Percentiles rank a stretch among this genome's conserved stretches.
Conservation (phyloP, 73 alveolate genomes). For the Paramecium sexaurelia region DNA sequence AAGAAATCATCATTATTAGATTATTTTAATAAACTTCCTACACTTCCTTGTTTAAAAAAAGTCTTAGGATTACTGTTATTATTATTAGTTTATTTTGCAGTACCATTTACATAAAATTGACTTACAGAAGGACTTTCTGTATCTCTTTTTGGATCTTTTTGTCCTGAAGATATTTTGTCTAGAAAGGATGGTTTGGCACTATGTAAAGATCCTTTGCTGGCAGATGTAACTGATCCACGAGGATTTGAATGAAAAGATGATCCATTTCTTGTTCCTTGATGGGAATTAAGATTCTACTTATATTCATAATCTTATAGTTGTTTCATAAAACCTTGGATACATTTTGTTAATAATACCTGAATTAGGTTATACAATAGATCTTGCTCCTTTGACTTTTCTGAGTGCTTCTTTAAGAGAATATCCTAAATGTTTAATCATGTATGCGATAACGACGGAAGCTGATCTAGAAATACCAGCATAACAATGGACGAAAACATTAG, state of each 20-base stretch:
- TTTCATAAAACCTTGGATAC: conserved; percentile 68
- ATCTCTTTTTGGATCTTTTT: background rate
- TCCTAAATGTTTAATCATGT: conserved; percentile 69
- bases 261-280: background rate
- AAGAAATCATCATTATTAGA: background rate
- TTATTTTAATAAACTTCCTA: conserved; percentile 4
- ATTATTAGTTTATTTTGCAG: background rate
- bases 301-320: conserved; percentile 75
- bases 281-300: background rate
- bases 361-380: conserved; percentile 76
- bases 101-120: background rate
- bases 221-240: conserved; percentile 47
- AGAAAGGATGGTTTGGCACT: background rate
- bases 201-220: background rate
- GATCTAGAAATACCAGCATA: conserved; percentile 80
- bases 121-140: conserved; percentile 11
- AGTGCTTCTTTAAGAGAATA: conserved; percentile 70
- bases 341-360: background rate
- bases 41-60: conserved; percentile 19
- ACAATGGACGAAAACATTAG: conserved; percentile 80
- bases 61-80: background rate
- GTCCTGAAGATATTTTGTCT: background rate
- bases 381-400: conserved; percentile 63
- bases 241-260: conserved; percentile 7
- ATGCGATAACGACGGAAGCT: conserved; percentile 73